A percentile compares a stretch with the other conserved stretches of the same genome.
Conservation (phyloP, 495 filamentous ascomycete genomes). For the Penicillium simplicissimum region DNA sequence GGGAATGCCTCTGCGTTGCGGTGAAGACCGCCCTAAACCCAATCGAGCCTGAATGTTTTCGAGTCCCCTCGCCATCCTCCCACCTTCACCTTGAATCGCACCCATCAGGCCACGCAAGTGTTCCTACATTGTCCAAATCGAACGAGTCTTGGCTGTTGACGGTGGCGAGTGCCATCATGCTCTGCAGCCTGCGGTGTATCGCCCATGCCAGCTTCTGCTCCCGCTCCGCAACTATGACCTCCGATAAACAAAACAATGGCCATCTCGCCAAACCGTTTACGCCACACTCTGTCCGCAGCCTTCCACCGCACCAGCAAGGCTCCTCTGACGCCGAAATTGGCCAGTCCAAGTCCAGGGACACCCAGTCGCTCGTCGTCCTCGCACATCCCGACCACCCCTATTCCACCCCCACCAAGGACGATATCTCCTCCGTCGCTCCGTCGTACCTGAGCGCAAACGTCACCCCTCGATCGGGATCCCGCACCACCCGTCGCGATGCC, state of each 20-base stretch:
- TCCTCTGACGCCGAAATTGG: slow-evolving; percentile 53
- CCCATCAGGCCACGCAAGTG: slow-evolving; percentile 15
- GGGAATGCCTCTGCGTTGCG: slow-evolving; percentile 30
- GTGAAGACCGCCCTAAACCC: slow-evolving; percentile 34
- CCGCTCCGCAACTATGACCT: slow-evolving; percentile 48
- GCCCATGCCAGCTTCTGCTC: slow-evolving; percentile 46
- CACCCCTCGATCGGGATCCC: slow-evolving; percentile 69
- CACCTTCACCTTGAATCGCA: slow-evolving; percentile 13
- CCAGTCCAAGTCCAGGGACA: slow-evolving; percentile 38
- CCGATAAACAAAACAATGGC: slow-evolving; percentile 55
- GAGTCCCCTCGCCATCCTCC: slow-evolving; percentile 17
- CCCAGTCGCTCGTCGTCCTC: slow-evolving; percentile 39
- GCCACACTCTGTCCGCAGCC: slow-evolving; percentile 50
- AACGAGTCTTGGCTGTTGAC: not conserved
- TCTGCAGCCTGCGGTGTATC: slow-evolving; percentile 32
- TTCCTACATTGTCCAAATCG: not conserved
- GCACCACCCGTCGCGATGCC: slow-evolving; percentile 67
- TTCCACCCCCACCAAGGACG: slow-evolving; percentile 39
- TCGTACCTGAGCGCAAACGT: slow-evolving; percentile 64
- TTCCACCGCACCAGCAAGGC: slow-evolving; percentile 43
- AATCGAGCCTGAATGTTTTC: slow-evolving; percentile 28
- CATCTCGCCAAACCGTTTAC: slow-evolving; percentile 49
- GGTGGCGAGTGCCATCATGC: slow-evolving; percentile 41
- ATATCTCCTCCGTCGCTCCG: slow-evolving; percentile 46
- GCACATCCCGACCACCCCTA: slow-evolving; percentile 37